Percentiles rank a stretch among this genome's conserved stretches.
These are phyloP conservation scores for Lachnum nothofagi DNA, from an alignment of 2,329 filamentous ascomycete species.

Conservation along the genomic window DNA sequence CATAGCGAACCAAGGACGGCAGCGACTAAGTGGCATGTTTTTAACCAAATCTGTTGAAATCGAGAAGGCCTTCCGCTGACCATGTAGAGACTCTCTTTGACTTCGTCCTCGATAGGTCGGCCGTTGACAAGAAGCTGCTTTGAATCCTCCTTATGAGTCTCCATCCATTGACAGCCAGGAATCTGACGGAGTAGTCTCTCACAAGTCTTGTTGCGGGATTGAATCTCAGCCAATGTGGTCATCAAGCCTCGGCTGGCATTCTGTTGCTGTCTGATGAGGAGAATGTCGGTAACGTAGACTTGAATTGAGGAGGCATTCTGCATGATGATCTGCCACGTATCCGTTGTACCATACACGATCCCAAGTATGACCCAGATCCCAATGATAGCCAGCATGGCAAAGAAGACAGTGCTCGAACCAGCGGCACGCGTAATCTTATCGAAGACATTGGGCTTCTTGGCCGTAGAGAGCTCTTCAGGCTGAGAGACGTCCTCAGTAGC, in stretches of 20 bases:
- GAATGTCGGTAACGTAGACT: conserved; percentile 36
- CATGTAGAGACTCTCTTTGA: conserved; percentile 15
- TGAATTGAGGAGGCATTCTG: conserved; percentile 36
- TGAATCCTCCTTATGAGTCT: conserved; percentile 21
- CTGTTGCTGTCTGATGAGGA: conserved; percentile 38
- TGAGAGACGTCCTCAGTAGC: neutral
- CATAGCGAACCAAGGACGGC: conserved; percentile 30
- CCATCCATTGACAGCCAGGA: conserved; percentile 20
- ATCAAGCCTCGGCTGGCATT: conserved; percentile 32
- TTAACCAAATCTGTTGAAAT: conserved; percentile 13
- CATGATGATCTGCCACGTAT: conserved; percentile 36
- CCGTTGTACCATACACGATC: conserved; percentile 30
- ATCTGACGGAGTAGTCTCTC: conserved; percentile 32
- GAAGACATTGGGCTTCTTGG: conserved; percentile 19
- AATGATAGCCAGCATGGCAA: conserved; percentile 32
- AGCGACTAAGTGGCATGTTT: conserved; percentile 19
- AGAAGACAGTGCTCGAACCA: conserved; percentile 29
- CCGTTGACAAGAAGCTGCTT: conserved; percentile 30
- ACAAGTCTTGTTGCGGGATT: conserved; percentile 33
- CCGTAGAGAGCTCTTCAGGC: conserved; percentile 3
- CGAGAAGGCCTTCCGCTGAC: conserved; percentile 8
- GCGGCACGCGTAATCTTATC: conserved; percentile 28
- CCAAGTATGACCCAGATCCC: conserved; percentile 32
- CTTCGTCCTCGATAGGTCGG: conserved; percentile 23
- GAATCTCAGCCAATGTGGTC: conserved; percentile 31